Base-by-base conservation (phyloP, 129 eudicot species). In the Centrapalus pauciflorus region DNA sequence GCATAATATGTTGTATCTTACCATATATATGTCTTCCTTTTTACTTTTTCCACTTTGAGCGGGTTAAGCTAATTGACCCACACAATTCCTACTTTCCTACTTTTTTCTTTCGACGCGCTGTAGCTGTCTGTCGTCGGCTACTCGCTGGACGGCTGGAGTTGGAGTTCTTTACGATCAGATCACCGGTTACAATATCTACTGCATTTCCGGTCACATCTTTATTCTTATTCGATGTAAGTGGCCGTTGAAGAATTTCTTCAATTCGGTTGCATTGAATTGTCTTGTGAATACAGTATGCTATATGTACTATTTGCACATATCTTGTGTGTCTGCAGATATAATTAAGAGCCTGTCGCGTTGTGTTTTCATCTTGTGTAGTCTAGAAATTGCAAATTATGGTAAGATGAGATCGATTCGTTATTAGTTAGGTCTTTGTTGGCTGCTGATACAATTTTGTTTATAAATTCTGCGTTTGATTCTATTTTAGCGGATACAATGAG, bases 151-250 rank as follows among this genome's bases (percentile, higher is more conserved):
- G n/a, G n/a, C n/a, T n/a, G n/a, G n/a, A n/a, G n/a, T n/a, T n/a
- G n/a, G 71, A 35, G 27, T 69, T 38, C 10, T 23, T 26, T 35
- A 25, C 30, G 71, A 72, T 66, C 55, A 55, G 57, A 35, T 72
- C 77, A 19, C 77, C 77, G 64, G 76, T 23, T 45, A 5, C 21
- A 21, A 35, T 37, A 68, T 46, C 51, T 50, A 60, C 11, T 55
- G 54, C 55, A 24, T 52, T 67, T 58, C 66, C 69, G 69, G 28
- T 32, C 61, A 60, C 29, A 8, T 25, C 38, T 50, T 33, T 34
- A 17, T 24, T 48, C 29, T 71, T 34, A 1, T 30, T 58, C 21
- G 4, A 72, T 51, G 71, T 63, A 72, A 72, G 77, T 62, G 6
- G 10, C 61, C 23, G 77, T 54, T 35, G 4, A 35, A 34, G 2